Evolutionary conservation across 1,284 basidiomycete genomes (phyloP), one percentile per base, ranked within the genome.

Genomic region (Naganishia sp.): DNA sequence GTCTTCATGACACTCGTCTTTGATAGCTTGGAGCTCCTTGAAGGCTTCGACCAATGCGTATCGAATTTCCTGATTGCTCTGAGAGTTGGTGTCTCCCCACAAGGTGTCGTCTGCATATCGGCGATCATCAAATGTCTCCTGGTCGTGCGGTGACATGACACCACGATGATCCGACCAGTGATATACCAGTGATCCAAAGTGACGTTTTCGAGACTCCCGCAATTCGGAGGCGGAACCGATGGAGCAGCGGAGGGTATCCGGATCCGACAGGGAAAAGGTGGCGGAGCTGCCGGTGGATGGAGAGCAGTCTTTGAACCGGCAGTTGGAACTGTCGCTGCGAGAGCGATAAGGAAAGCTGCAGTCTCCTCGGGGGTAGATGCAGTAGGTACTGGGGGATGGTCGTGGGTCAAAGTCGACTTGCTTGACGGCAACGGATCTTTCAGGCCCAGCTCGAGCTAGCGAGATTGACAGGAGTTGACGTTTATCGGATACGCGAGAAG

Each of bases 391-490:
- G 15, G 36, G 48, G 42, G 36, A 50, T 21, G 59, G 59, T 21
- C 28, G 48, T 39, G 59, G 59, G 42, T 61, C 6, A 94, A 94
- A 82, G 89, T 99, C 67, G 72, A 86, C 0, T 98, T 95, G 75
- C 95, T 95, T 3, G 93, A 92, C 75, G 84, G 86, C 71, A 92
- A 90, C 75, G 98, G 95, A 73, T 84, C 84, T 0, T 87, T 85
- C 25, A 97, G 98, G 80, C 83, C 98, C 28, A 94, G 95, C 6
- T 94, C 89, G 75, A 97, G 88, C 75, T 93, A 96, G 78, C 98
- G 95, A 94, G 92, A 94, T 6, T 94, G 95, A 0, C 23, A 50
- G 48, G 23, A 25, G 59, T 42, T 39, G 57, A 36, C 43, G 33
- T 18, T 16, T 53, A 7, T 53, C 7, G 11, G 11, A 25, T 18